Evolutionary conservation across 2,329 filamentous ascomycete species (phyloP).

Genomic region (Coniella vitis): DNA sequence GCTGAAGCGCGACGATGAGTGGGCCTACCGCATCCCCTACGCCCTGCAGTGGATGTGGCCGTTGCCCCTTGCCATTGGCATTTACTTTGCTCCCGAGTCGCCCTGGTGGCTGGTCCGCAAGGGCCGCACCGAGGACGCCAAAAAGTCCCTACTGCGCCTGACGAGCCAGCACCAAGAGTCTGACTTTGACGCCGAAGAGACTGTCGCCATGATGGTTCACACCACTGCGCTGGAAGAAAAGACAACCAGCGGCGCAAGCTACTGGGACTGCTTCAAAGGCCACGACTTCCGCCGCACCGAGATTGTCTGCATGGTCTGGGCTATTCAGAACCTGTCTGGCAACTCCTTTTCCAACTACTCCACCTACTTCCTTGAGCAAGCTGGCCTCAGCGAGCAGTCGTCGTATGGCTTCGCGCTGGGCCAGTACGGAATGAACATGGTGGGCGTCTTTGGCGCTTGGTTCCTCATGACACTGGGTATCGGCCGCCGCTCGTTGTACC

Average conservation of each 20-base stretch:
- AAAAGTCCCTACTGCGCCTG: constrained; percentile 56
- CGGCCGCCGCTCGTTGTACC: constrained; percentile 69
- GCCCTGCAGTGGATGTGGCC: constrained; percentile 76
- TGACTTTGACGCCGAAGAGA: constrained; percentile 75
- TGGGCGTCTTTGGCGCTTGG: constrained; percentile 77
- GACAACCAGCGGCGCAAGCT: constrained; percentile 67
- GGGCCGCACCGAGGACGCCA: constrained; percentile 58
- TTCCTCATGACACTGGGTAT: constrained; percentile 68
- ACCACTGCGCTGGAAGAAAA: constrained; percentile 74
- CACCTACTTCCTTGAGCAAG: constrained; percentile 56
- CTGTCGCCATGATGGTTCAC: constrained; percentile 86
- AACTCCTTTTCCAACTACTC: constrained; percentile 61
- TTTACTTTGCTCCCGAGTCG: constrained; percentile 62
- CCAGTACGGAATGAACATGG: constrained; percentile 67
- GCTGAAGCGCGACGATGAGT: constrained; percentile 56
- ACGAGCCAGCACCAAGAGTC: constrained; percentile 58
- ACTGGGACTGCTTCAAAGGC: constrained; percentile 79
- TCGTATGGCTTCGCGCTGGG: constrained; percentile 57
- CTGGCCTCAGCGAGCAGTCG: constrained; percentile 44
- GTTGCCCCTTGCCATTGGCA: constrained; percentile 56
- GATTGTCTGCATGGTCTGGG: constrained; percentile 59
- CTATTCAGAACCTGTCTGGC: constrained; percentile 56
- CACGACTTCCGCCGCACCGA: constrained; percentile 72
- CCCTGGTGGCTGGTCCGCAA: constrained; percentile 72
- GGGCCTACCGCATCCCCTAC: constrained; percentile 61